Evolutionary conservation across 192 early-diverging fungal genomes (phyloP).

Genomic region (Pilaira anomala): DNA sequence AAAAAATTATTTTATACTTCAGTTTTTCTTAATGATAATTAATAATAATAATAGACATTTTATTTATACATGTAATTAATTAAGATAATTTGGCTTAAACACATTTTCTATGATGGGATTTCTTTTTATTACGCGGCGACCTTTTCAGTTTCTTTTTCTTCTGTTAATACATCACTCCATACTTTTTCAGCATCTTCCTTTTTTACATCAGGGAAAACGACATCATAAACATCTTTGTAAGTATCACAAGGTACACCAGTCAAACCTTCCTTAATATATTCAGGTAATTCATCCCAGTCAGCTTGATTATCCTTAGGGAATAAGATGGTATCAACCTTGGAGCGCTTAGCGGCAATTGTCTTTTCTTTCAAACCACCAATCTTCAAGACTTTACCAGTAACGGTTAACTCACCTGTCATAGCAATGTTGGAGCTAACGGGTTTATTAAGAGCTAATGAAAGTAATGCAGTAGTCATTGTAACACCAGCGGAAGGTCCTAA

Average conservation of each 20-base stretch:
- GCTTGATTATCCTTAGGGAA: slow-evolving; percentile 86
- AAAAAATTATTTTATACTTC: too few relatives aligned
- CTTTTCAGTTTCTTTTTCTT: slow-evolving; percentile 21
- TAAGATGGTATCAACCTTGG: slow-evolving; percentile 83
- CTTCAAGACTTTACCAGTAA: slow-evolving; percentile 96
- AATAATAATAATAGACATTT: too few relatives aligned
- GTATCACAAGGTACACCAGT: slow-evolving; percentile 77
- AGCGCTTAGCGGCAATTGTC: slow-evolving; percentile 94
- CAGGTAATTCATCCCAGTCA: slow-evolving; percentile 97
- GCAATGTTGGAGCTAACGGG: slow-evolving; percentile 79
- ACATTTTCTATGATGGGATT: too few relatives aligned
- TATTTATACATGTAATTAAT: too few relatives aligned
- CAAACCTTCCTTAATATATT: slow-evolving; percentile 87
- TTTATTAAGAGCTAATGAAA: slow-evolving; percentile 86
- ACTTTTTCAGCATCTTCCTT: slow-evolving; percentile 32
- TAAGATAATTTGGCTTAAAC: too few relatives aligned
- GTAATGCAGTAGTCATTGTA: slow-evolving; percentile 92
- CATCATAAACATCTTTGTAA: slow-evolving; percentile 72
- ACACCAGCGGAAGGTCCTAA: slow-evolving; percentile 89
- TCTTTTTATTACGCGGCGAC: too few relatives aligned
- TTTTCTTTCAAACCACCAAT: slow-evolving; percentile 98
- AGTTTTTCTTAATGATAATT: too few relatives aligned
- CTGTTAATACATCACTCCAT: slow-evolving; percentile 30
- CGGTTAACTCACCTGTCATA: slow-evolving; percentile 98
- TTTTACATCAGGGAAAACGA: slow-evolving; percentile 43